phyloP scores from a whole-genome alignment of 2,329 filamentous ascomycete genomes.

The Fusarium tanahbumbuense region DNA sequence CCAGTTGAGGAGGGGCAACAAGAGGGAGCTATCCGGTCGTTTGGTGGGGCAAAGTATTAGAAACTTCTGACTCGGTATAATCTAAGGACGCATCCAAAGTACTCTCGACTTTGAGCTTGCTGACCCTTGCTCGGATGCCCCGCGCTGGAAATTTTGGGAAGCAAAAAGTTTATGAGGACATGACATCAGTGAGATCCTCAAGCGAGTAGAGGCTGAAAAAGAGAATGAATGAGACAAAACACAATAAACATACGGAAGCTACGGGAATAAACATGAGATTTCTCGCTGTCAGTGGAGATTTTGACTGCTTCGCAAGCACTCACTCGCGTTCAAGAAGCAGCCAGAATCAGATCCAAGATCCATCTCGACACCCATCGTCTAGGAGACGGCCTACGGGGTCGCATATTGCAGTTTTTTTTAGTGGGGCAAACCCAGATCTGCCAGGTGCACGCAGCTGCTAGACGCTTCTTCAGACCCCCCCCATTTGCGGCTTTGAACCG shows the following conservation, averaged over 20 bases:
- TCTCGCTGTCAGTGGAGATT: conserved; percentile 1
- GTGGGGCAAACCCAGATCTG: conserved; percentile 36
- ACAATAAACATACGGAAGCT: conserved; percentile 20
- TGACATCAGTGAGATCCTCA: conserved; percentile 48
- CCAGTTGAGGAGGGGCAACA: conserved; percentile 37
- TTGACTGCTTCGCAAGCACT: not conserved
- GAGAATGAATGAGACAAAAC: not conserved
- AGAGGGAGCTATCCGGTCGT: conserved; percentile 29
- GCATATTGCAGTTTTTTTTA: conserved; percentile 30
- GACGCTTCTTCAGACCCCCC: conserved; percentile 48
- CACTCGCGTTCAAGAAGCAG: conserved; percentile 18
- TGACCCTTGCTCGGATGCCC: conserved; percentile 42
- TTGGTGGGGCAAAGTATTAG: conserved; percentile 40
- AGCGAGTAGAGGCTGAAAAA: not conserved
- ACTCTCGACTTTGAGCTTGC: conserved; percentile 30
- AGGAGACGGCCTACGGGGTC: conserved; percentile 20
- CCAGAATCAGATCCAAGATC: conserved; percentile 30
- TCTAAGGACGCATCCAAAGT: conserved; percentile 6
- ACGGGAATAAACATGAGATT: conserved; percentile 27
- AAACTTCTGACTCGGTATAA: too few relatives aligned
- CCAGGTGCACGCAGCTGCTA: conserved; percentile 47
- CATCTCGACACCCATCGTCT: conserved; percentile 23
- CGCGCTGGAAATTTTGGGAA: conserved; percentile 49
- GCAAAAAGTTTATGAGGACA: conserved; percentile 39
- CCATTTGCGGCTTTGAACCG: conserved; percentile 41